Base-by-base conservation (phyloP, 164 flowering plant genomes). In the Euptelea pleiosperma region DNA sequence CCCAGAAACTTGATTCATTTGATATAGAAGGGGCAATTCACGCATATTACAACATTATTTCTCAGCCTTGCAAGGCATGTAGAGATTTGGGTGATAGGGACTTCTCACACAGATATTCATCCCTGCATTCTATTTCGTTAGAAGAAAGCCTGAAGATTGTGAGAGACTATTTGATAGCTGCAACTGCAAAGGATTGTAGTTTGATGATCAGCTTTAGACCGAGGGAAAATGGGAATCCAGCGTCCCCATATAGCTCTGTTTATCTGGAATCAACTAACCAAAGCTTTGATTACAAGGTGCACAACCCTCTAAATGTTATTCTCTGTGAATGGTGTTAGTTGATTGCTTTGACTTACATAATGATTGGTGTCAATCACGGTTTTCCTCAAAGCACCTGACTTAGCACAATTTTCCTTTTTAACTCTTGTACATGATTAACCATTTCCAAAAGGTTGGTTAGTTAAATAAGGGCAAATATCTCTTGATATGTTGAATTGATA, bases 1-100 rank as follows among this genome's bases (percentile, higher is more conserved):
- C 79, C 25, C 96, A 93, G 73, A 85, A 82, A 69, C 88, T 85
- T 69, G 99, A 93, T 63, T 48, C n/a, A 15, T 22, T 74, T 55
- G 99, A 93, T 60, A 80, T 93, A 48, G 99, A 93, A 75, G 99
- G 99, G 57, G 97, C 85, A 49, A 86, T 93, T 73, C 99, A 93
- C 77, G 87, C 93, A 16, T 90, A 86, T 67, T 93, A 90, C 61
- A 69, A 91, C 52, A 55, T 93, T 60, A 49, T 82, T 59, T 85
- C 93, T 55, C 78, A 77, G 77, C 89, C 89, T 63, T 94, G 99
- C 67, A 16, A 21, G 60, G 79, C 78, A 34, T 88, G 97, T 67
- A 64, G 47, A 60, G 62, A 69, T 35, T 42, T 71, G 62, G 75
- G 62, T 37, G 80, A 71, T 50, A 70, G 56, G 2, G 63, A 70